These are phyloP conservation scores for Taxillus chinensis DNA, from an alignment of 164 flowering plant species.

Conservation along the genomic window DNA sequence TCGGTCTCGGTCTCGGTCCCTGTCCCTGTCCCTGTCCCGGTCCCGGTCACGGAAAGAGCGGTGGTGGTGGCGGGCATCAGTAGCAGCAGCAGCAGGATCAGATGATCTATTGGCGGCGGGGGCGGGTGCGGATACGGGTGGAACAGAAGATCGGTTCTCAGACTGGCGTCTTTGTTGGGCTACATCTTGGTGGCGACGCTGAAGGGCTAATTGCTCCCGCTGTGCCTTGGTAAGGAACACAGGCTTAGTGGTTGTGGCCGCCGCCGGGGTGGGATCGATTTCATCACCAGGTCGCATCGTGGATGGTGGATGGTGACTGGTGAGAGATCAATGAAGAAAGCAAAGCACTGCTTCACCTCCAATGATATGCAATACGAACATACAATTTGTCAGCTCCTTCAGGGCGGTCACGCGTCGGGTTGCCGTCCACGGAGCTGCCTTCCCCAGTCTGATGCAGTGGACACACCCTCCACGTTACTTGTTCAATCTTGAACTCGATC, in stretches of 20 bases:
- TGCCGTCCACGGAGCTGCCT: too few species aligned
- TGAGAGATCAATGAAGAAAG: too few species aligned
- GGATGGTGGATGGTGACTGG: too few species aligned
- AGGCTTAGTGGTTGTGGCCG: slow-evolving; percentile 26
- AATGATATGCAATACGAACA: too few species aligned
- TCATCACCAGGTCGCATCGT: neutral
- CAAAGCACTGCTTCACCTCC: too few species aligned
- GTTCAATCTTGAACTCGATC: too few species aligned
- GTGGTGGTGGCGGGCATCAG: slow-evolving; percentile 13
- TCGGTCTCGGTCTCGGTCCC: slow-evolving; percentile 25
- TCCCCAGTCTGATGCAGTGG: too few species aligned
- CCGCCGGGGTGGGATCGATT: slow-evolving; percentile 1
- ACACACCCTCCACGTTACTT: too few species aligned
- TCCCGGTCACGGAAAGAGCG: slow-evolving; percentile 24
- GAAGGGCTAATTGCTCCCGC: slow-evolving; percentile 62
- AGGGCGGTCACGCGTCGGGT: too few species aligned
- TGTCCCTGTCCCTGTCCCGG: slow-evolving; percentile 15
- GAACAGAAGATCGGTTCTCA: slow-evolving; percentile 16
- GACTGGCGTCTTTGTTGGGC: slow-evolving; percentile 21
- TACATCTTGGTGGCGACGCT: slow-evolving; percentile 41
- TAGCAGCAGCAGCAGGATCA: slow-evolving; percentile 5
- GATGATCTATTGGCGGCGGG: slow-evolving; percentile 8
- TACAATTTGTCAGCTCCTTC: too few species aligned
- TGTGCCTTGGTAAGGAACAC: slow-evolving; percentile 66
- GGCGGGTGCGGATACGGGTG: slow-evolving; percentile 7